phyloP scores from a whole-genome alignment of 805 yeast species.

The Wickerhamomyces tratensis region DNA sequence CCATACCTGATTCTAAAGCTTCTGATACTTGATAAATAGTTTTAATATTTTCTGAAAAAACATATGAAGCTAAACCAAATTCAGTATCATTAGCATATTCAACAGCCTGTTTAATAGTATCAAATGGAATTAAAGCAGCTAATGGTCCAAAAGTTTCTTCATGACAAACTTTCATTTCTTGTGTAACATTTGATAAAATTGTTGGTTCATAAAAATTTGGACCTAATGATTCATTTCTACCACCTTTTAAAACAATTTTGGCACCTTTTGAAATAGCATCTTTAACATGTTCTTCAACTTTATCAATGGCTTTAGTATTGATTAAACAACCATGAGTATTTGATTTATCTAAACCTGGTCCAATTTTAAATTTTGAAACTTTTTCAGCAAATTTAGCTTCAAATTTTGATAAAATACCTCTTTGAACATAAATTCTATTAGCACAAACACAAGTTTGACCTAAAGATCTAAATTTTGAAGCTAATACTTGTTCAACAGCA shows the following conservation, averaged over 20 bases:
- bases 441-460: conserved; percentile 66
- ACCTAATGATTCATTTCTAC: conserved; percentile 38
- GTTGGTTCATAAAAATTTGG: conserved; percentile 46
- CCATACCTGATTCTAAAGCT: conserved; percentile 57
- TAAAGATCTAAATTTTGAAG: conserved; percentile 48
- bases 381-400: conserved; percentile 30
- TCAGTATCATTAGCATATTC: conserved; percentile 42
- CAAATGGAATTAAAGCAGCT: conserved; percentile 46
- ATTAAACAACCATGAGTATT: conserved; percentile 52
- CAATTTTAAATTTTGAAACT: conserved; percentile 39
- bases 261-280: conserved; percentile 53
- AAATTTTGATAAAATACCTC: conserved; percentile 39
- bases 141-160: conserved; percentile 65
- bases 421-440: conserved; percentile 48
- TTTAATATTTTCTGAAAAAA: conserved; percentile 42
- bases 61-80: conserved; percentile 51
- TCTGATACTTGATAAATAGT: conserved; percentile 44
- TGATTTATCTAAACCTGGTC: conserved; percentile 42
- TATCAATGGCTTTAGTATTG: conserved; percentile 37
- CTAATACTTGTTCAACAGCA: conserved; percentile 43
- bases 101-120: conserved; percentile 43
- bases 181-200: conserved; percentile 40
- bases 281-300: conserved; percentile 42
- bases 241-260: conserved; percentile 38
- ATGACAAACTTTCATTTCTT: conserved; percentile 35